Evolutionary conservation across 352 stramenopile genomes (phyloP), one percentile per base, ranked within the genome.

Genomic region (Globisporangium viniferum): DNA sequence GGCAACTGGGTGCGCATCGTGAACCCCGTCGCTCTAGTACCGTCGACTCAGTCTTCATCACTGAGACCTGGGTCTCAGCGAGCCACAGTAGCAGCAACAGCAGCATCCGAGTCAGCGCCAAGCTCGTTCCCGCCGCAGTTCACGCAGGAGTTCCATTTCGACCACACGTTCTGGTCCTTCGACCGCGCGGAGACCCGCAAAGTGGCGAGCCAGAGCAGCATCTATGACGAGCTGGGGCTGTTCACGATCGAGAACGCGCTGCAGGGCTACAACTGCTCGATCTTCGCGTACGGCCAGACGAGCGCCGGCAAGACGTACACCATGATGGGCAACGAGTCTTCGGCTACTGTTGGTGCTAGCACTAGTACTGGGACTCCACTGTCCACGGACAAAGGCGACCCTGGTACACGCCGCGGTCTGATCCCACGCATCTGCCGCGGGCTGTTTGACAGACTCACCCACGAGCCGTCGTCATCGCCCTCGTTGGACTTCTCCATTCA

Each of bases 121-220:
- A 48, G 39, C 15, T 48, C 39, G n/a, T 82, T 81, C 60, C 65
- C 74, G n/a, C 58, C 70, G 5, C 81, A 91, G 44, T 93, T 87
- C 57, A 89, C 76, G 5, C 83, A 93, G 60, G 77, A 91, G 62
- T 93, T 93, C 54, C 69, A 74, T 36, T 92, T 91, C 39, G 82
- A 94, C 65, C 73, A 83, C 63, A 89, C 68, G 33, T 93, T 88
- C 55, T 93, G 87, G 87, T 91, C 85, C n/a, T 88, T 80, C 31
- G 77, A 86, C 63, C 73, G 72, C 36, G 71, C 72, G 0, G 49
- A 68, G 9, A 72, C 48, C 1, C 75, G 69, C 1, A 59, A 73
- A n/a, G 67, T 75, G 41, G 82, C 84, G 8, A 81, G 73, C 2
- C 85, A 95, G 59, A 73, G 64, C 22, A 68, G 58, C 14, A 75